These are phyloP conservation scores for Amaranthus tricolor DNA, from an alignment of 179 eudicot genomes.

Conservation along the genomic window DNA sequence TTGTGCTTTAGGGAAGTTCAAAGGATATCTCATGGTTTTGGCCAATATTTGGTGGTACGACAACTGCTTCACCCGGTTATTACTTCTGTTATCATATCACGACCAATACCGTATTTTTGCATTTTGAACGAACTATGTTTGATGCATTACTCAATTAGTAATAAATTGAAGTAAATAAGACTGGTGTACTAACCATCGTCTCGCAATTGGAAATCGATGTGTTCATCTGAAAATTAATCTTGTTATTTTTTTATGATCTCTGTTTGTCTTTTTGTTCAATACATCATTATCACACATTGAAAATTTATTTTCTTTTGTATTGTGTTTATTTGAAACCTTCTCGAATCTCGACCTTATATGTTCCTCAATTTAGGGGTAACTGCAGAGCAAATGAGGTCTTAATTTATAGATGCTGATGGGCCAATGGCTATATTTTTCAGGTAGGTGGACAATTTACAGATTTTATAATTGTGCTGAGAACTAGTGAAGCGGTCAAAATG, in stretches of 20 bases:
- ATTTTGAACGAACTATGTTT: too few relatives aligned
- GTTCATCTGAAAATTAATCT: too few relatives aligned
- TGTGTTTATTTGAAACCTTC: background rate
- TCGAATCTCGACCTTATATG: background rate
- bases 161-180: too few relatives aligned
- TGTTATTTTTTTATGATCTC: background rate
- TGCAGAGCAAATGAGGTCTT: background rate
- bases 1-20: too few relatives aligned
- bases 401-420: background rate
- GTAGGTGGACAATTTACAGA: constrained; percentile 91
- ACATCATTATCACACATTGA: background rate
- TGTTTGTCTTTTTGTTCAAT: background rate
- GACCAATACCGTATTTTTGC: too few relatives aligned
- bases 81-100: too few relatives aligned
- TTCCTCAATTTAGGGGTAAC: background rate
- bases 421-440: constrained; percentile 29
- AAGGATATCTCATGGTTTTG: too few relatives aligned
- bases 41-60: too few relatives aligned
- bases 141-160: too few relatives aligned
- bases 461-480: constrained; percentile 70
- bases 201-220: too few relatives aligned
- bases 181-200: too few relatives aligned
- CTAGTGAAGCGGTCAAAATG: constrained; percentile 70
- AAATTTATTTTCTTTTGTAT: background rate
- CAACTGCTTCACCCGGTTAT: too few relatives aligned